Conservation (phyloP, 345 rosid species). For the Boechera stricta region DNA sequence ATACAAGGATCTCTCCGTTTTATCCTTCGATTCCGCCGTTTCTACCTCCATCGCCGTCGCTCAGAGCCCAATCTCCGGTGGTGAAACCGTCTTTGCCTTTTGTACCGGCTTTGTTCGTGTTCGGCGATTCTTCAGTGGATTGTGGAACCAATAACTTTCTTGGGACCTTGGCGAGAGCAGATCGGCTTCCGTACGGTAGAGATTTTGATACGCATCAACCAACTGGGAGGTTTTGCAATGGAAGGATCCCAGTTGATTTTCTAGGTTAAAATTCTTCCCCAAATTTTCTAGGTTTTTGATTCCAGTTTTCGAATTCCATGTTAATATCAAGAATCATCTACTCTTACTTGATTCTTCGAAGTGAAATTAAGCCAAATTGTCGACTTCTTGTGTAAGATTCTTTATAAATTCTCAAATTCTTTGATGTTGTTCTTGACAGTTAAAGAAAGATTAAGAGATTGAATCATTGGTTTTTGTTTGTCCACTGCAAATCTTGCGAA, state of each 20-base stretch:
- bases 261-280: constrained; percentile 54
- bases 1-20: constrained; percentile 26
- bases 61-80: constrained; percentile 28
- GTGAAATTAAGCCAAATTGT: neutral
- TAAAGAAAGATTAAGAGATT: constrained; percentile 22
- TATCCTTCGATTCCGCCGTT: constrained; percentile 17
- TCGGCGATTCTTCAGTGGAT: constrained; percentile 91
- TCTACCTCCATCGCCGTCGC: constrained; percentile 25
- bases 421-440: neutral
- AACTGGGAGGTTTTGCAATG: constrained; percentile 92
- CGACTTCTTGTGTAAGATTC: neutral
- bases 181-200: constrained; percentile 89
- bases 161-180: constrained; percentile 92
- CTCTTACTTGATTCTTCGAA: constrained; percentile 6
- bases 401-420: neutral
- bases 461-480: constrained; percentile 2
- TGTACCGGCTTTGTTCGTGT: constrained; percentile 70
- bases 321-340: constrained; percentile 25
- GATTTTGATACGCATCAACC: constrained; percentile 86
- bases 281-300: neutral
- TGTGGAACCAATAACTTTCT: constrained; percentile 84
- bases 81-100: constrained; percentile 46
- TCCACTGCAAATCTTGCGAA: constrained; percentile 18
- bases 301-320: neutral
- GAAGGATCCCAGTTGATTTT: constrained; percentile 91